Evolutionary conservation across 345 rosid genomes (phyloP), one percentile per base, ranked within the genome.

Genomic region (Citrus medica): DNA sequence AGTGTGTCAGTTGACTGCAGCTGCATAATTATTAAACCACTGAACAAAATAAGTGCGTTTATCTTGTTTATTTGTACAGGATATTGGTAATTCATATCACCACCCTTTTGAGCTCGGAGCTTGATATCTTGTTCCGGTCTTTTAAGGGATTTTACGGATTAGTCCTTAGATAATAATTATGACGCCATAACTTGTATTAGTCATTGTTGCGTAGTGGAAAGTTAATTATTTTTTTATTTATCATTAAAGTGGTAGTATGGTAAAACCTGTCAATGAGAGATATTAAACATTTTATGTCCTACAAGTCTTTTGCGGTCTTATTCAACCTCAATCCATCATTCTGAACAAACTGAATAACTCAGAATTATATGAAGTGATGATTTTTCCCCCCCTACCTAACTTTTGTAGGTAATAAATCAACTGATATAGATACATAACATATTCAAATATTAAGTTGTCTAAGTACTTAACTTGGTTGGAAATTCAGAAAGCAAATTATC

Each of bases 131-230:
- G 13, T 12, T 12, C 48, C 48, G 48, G 0, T 30, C 30, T 42
- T 40, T 3, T 10, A 46, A 3, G 16, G 0, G 48, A 46, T 12
- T 46, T 46, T 46, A 46, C 0, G 51, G 51, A 46, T 46, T 12
- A 10, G 17, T 40, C 42, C 42, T 9, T 38, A 38, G 42, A 42
- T 42, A 10, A 12, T 42, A 42, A 42, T 12, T 42, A 42, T 42
- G 0, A 42, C 16, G 51, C 51, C 51, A 42, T 42, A 42, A 42
- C 12, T 12, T 42, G 51, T 42, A 42, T 42, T 10, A 12, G 51
- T 42, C 16, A 42, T 42, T 40, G 48, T 38, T 0, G 0, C 0
- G 48, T 9, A 2, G 46, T 9, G 0, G 48, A 0, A 42, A 42
- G 48, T 42, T 42, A 9, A 42, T 42, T 42, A 9, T 42, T 42